These are phyloP conservation scores for Rosa persica DNA, from an alignment of 306 rosid genomes.

Conservation along the genomic window DNA sequence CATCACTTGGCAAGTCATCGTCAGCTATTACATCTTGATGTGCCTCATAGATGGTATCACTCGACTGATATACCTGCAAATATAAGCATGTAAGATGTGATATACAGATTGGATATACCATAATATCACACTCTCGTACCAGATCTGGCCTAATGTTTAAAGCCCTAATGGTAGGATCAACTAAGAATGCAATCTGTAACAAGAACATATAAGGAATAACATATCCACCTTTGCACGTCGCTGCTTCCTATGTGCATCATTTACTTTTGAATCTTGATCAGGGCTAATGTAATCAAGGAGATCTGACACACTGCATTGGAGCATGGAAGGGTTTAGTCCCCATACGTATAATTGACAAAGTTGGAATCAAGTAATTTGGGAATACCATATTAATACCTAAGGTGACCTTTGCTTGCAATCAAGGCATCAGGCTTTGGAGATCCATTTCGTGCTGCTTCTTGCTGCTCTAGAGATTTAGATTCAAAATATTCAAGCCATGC, in stretches of 20 bases:
- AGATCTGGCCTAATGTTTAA: not conserved
- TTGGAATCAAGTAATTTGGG: conserved; percentile 52
- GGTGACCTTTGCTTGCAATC: conserved; percentile 99
- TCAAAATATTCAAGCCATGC: conserved; percentile 98
- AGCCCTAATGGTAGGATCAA: not conserved
- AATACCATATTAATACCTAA: conserved; percentile 92
- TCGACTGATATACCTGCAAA: conserved; percentile 52
- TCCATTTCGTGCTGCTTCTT: conserved; percentile 92
- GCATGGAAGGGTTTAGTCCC: conserved; percentile 35
- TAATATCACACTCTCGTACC: not conserved
- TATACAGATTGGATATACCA: not conserved
- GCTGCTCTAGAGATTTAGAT: conserved; percentile 93
- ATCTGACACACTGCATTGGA: conserved; percentile 87
- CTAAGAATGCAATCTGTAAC: not conserved
- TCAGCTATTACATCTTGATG: conserved; percentile 33
- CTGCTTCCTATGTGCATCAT: conserved; percentile 72
- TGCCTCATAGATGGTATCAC: conserved; percentile 49
- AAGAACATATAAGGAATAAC: not conserved
- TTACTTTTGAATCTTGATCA: conserved; percentile 64
- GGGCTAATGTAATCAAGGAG: conserved; percentile 94
- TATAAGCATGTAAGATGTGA: conserved; percentile 14
- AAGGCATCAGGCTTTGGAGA: conserved; percentile 87
- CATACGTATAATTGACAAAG: conserved; percentile 15
- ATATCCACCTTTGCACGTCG: conserved; percentile 80
- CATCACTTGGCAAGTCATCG: conserved; percentile 39